These are phyloP conservation scores for Russula sp. DNA, from an alignment of 768 basidiomycete species.

Conservation along the genomic window DNA sequence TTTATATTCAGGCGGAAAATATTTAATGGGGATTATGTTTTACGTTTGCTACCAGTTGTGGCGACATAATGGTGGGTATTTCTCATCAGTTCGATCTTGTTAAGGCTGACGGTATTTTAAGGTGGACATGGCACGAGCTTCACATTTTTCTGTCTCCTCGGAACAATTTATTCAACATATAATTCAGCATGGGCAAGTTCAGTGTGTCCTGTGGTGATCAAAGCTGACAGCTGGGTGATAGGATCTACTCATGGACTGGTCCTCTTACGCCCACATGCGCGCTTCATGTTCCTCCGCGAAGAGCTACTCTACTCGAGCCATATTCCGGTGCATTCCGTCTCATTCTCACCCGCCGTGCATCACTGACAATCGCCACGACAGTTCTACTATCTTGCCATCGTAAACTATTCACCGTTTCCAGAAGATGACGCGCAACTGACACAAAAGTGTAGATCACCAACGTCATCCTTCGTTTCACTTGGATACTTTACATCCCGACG, in stretches of 20 bases:
- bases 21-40: conserved; percentile 60
- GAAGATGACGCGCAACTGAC: neutral
- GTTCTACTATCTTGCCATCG: conserved; percentile 79
- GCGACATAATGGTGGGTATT: conserved; percentile 56
- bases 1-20: conserved; percentile 71
- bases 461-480: conserved; percentile 72
- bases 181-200: conserved; percentile 70
- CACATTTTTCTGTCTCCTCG: conserved; percentile 65
- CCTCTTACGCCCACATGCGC: conserved; percentile 60
- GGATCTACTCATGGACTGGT: conserved; percentile 95
- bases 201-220: neutral
- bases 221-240: conserved; percentile 34
- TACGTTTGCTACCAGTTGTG: conserved; percentile 74
- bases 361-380: conserved; percentile 33
- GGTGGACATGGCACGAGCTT: conserved; percentile 50
- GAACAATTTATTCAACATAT: conserved; percentile 64
- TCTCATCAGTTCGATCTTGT: conserved; percentile 13
- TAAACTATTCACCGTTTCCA: conserved; percentile 37
- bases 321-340: conserved; percentile 47
- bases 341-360: neutral
- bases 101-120: conserved; percentile 25
- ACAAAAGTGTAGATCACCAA: conserved; percentile 56
- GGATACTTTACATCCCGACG: conserved; percentile 73
- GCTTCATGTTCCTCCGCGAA: conserved; percentile 60
- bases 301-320: conserved; percentile 72